A percentile compares a stretch with the other conserved stretches of the same genome.
These are phyloP conservation scores for Pelargonium fulgidum DNA, from an alignment of 441 rosid genomes.

Conservation along the genomic window DNA sequence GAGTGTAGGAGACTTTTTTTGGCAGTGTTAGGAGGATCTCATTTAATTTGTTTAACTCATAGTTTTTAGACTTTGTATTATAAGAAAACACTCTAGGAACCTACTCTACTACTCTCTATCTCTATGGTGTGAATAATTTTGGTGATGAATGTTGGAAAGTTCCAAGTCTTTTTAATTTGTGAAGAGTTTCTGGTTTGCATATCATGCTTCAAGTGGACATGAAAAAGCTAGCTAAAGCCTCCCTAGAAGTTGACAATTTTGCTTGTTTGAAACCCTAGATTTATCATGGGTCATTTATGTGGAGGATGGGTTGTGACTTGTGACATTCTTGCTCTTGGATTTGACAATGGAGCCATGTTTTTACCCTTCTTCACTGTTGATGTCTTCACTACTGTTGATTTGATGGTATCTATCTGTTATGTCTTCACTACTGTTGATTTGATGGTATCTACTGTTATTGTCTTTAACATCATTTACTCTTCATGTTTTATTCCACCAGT, in stretches of 20 bases:
- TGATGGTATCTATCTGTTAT: no score
- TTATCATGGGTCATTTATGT: background rate
- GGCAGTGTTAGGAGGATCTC: background rate
- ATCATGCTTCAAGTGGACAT: background rate
- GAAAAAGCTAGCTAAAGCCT: background rate
- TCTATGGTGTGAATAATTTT: background rate
- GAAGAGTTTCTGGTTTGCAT: background rate
- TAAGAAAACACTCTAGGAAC: background rate
- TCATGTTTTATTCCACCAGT: no score
- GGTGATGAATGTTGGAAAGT: background rate
- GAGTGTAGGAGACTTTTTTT: background rate
- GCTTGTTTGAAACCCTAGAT: background rate
- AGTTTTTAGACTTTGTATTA: background rate
- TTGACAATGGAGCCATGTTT: no score
- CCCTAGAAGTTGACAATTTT: conserved; percentile 49
- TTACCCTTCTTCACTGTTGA: no score
- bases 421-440: no score
- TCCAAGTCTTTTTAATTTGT: background rate
- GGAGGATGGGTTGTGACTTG: no score
- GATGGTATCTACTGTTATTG: no score
- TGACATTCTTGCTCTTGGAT: no score
- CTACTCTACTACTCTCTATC: background rate
- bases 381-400: no score
- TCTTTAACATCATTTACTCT: no score
- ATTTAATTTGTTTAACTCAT: background rate